phyloP scores from a whole-genome alignment of 176 grass and related monocot species.

The Areca catechu region DNA sequence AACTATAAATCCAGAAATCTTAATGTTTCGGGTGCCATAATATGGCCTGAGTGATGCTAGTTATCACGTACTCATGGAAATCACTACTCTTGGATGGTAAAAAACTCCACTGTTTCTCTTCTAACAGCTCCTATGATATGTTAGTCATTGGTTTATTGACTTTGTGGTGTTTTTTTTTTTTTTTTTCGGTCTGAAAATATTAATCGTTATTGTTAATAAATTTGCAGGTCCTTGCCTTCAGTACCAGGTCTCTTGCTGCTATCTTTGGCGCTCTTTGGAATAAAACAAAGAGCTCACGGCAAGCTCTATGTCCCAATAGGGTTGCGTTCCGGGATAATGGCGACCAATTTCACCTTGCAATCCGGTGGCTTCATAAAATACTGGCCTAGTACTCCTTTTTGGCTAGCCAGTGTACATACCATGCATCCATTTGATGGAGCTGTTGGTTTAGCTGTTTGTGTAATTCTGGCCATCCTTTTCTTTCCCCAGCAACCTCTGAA shows the following conservation, averaged over 20 bases:
- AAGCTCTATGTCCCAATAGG: conserved; percentile 83
- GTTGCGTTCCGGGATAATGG: conserved; percentile 74
- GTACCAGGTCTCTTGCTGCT: conserved; percentile 75
- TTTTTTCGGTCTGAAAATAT: not conserved
- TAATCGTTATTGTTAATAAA: conserved; percentile 19
- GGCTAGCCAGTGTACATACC: conserved; percentile 48
- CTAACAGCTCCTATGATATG: too few species aligned
- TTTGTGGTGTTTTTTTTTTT: too few species aligned
- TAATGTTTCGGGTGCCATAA: too few species aligned
- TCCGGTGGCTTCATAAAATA: conserved; percentile 45
- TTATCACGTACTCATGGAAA: too few species aligned
- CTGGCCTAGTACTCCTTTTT: conserved; percentile 47
- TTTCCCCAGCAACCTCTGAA: conserved; percentile 53
- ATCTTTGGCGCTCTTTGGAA: conserved; percentile 72
- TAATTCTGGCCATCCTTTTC: conserved; percentile 60
- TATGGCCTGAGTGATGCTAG: too few species aligned
- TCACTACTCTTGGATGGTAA: too few species aligned
- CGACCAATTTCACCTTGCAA: conserved; percentile 62
- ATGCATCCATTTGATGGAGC: conserved; percentile 76
- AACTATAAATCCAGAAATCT: too few species aligned
- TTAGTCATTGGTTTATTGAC: too few species aligned
- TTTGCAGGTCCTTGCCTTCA: conserved; percentile 72
- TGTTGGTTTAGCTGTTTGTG: conserved; percentile 56
- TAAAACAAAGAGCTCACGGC: conserved; percentile 60
- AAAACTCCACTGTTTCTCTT: too few species aligned